Conservation (phyloP, 805 yeast species). For the Priceomyces haplophilus region DNA sequence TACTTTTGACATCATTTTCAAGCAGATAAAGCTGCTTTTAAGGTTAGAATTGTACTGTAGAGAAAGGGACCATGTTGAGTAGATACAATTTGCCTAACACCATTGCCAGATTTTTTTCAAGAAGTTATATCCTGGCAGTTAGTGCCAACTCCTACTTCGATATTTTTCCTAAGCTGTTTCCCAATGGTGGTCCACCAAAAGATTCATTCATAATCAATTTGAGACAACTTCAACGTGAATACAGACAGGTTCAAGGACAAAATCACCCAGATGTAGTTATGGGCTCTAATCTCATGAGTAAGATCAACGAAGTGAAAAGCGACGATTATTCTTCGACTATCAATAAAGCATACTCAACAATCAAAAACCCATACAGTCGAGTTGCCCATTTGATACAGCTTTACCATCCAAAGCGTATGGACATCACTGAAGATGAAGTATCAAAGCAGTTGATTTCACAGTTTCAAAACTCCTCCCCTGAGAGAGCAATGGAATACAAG, state of each 20-base stretch:
- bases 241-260: conserved; percentile 64
- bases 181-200: conserved; percentile 58
- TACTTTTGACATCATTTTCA: neutral
- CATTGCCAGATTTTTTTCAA: neutral
- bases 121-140: neutral
- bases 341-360: conserved; percentile 73
- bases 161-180: conserved; percentile 75
- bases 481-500: conserved; percentile 41
- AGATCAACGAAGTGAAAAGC: conserved; percentile 17
- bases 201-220: conserved; percentile 59
- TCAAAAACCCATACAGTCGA: conserved; percentile 67
- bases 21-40: neutral
- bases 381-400: conserved; percentile 35
- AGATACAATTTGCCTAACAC: neutral
- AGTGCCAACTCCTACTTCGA: conserved; percentile 42
- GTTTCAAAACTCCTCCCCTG: conserved; percentile 33
- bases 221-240: conserved; percentile 65
- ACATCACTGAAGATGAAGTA: conserved; percentile 57
- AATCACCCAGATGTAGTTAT: conserved; percentile 75
- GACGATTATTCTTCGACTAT: conserved; percentile 48
- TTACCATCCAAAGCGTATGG: conserved; percentile 40
- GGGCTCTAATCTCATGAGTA: conserved; percentile 20
- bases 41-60: neutral
- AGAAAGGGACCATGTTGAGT: neutral
- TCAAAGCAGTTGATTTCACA: conserved; percentile 41